Percentiles rank a stretch among this genome's conserved stretches.
Conservation (phyloP, 2,329 filamentous ascomycete species). For the Aspergillus cejpii region DNA sequence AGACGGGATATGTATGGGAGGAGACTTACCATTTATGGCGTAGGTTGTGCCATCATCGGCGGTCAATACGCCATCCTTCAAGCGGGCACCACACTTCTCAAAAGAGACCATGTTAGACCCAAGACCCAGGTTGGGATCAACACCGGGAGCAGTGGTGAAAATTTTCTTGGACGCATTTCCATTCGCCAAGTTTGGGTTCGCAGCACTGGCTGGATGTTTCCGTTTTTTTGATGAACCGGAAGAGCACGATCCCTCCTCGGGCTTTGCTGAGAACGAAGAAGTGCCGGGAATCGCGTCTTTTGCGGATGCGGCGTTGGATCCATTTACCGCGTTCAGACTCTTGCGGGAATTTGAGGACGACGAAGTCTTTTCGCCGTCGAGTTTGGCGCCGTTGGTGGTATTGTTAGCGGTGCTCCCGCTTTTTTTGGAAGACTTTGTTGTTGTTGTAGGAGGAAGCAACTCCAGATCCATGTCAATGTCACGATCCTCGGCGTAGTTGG, state of each 20-base stretch:
- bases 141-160: constrained; percentile 32
- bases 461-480: constrained; percentile 90
- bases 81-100: constrained; percentile 59
- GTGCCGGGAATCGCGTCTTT: constrained; percentile 52
- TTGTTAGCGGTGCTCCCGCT: constrained; percentile 22
- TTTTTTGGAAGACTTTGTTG: constrained; percentile 29
- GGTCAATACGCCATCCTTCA: constrained; percentile 70
- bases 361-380: constrained; percentile 35
- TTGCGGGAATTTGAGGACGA: constrained; percentile 37
- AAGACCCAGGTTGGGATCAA: constrained; percentile 25
- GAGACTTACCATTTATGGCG: constrained; percentile 70
- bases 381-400: constrained; percentile 29
- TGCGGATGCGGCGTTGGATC: constrained; percentile 20
- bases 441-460: constrained; percentile 32
- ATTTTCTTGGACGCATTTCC: constrained; percentile 30
- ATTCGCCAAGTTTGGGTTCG: constrained; percentile 29
- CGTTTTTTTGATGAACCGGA: constrained; percentile 66
- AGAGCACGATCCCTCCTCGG: constrained; percentile 38
- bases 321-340: constrained; percentile 33
- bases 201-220: constrained; percentile 57
- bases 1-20: constrained; percentile 9
- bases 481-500: constrained; percentile 92
- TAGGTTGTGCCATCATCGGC: constrained; percentile 87
- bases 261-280: constrained; percentile 51
- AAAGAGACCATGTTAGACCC: constrained; percentile 89